Percentiles rank a stretch among this genome's conserved stretches.
Conservation (phyloP, 2,329 filamentous ascomycete genomes). For the Fusarium sp. region DNA sequence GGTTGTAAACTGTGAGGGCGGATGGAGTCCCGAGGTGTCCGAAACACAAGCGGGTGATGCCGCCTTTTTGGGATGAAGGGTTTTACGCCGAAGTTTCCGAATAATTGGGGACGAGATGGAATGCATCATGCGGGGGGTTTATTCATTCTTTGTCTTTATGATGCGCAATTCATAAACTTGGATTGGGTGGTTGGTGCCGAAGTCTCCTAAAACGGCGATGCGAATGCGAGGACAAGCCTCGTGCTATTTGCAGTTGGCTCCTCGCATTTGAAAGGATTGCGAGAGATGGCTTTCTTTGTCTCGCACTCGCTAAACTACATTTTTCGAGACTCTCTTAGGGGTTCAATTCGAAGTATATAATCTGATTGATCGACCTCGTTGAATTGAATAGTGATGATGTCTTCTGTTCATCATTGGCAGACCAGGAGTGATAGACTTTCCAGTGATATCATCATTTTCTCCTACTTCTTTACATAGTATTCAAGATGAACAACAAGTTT, state of each 20-base stretch:
- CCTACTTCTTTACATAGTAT: background rate
- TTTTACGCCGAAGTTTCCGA: background rate
- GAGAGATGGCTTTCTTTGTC: background rate
- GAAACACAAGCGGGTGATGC: background rate
- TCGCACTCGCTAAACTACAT: slow-evolving; percentile 23
- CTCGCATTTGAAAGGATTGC: background rate
- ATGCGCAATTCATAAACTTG: background rate
- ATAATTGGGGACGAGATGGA: background rate
- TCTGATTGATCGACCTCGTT: background rate
- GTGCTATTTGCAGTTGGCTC: slow-evolving; percentile 1
- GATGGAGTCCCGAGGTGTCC: background rate
- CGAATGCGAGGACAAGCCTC: slow-evolving; percentile 20
- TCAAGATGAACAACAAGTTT: slow-evolving; percentile 38
- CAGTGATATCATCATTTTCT: background rate
- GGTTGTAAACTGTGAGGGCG: background rate
- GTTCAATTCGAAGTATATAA: background rate
- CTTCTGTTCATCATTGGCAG: background rate
- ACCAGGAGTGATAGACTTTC: background rate
- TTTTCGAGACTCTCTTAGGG: background rate
- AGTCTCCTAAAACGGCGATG: slow-evolving; percentile 8
- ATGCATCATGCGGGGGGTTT: background rate
- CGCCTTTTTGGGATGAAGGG: background rate
- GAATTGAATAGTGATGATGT: background rate
- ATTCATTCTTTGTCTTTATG: background rate
- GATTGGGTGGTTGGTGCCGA: background rate